phyloP scores from a whole-genome alignment of 2,329 filamentous ascomycete species.

The Aspergillus carbonarius region DNA sequence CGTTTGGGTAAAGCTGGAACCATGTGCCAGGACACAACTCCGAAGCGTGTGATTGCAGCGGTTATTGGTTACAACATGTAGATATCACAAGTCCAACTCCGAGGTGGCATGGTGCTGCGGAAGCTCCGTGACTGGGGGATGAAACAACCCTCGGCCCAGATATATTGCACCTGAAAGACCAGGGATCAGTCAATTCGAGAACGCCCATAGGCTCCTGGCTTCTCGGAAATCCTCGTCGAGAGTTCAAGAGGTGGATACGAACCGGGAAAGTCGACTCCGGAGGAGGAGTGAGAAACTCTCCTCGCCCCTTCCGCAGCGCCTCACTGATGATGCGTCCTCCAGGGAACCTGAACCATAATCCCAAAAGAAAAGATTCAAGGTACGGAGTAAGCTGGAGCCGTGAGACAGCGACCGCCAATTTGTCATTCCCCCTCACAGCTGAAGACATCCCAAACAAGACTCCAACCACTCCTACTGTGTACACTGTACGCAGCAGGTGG shows the following conservation, averaged over 20 bases:
- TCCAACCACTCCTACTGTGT: not conserved
- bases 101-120: not conserved
- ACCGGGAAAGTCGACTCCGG: not conserved
- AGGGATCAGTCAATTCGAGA: too few relatives aligned
- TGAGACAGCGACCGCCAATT: not conserved
- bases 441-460: not conserved
- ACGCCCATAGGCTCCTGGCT: too few relatives aligned
- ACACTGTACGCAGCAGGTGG: too few relatives aligned
- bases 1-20: not conserved
- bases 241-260: not conserved
- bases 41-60: not conserved
- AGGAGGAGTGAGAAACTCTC: not conserved
- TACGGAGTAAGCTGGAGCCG: not conserved
- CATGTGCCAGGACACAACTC: not conserved
- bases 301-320: not conserved
- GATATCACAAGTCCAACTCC: not conserved
- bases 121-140: not conserved
- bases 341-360: too few relatives aligned
- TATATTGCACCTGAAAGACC: not conserved
- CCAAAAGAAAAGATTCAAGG: not conserved
- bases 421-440: not conserved
- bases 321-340: conserved; percentile 6
- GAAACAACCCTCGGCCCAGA: not conserved
- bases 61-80: conserved; percentile 1
- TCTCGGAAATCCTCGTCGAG: too few relatives aligned